A percentile compares a stretch with the other conserved stretches of the same genome.
Evolutionary conservation across 78 protist genomes (phyloP).

Genomic region (Dictyostelium firmibasis): DNA sequence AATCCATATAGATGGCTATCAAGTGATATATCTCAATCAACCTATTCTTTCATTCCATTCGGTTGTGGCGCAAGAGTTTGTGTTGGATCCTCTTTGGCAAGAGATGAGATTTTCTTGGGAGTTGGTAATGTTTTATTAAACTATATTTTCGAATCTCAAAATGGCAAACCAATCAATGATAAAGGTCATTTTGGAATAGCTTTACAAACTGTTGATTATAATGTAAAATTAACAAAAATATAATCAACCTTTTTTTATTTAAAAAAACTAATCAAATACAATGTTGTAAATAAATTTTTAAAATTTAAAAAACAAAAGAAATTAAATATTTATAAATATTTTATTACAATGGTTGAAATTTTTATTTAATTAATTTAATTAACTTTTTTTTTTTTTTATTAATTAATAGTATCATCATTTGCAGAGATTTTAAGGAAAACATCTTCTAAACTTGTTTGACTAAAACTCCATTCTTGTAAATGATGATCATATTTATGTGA

Average conservation of each 20-base stretch:
- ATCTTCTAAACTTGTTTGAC: slow-evolving; percentile 80
- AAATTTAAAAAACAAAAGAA: no score
- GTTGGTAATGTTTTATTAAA: slow-evolving; percentile 30
- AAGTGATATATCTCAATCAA: not conserved
- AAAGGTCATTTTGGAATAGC: slow-evolving; percentile 73
- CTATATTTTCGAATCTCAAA: not conserved
- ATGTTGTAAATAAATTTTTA: no score
- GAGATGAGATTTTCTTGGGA: slow-evolving; percentile 54
- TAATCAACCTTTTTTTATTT: not conserved
- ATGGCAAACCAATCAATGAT: slow-evolving; percentile 7
- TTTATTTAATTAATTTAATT: not conserved
- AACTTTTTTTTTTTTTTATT: not conserved
- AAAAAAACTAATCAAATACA: no score
- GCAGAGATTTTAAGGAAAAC: slow-evolving; percentile 72
- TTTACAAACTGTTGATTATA: not conserved
- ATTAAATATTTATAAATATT: no score
- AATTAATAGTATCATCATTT: slow-evolving; percentile 41
- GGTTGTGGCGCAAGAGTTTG: slow-evolving; percentile 69
- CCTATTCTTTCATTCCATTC: slow-evolving; percentile 21
- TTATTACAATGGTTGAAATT: no score
- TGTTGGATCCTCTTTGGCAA: slow-evolving; percentile 36
- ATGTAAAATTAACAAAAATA: slow-evolving; percentile 8
- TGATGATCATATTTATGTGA: slow-evolving; percentile 34
- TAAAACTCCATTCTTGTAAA: slow-evolving; percentile 24
- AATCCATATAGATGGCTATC: slow-evolving; percentile 58